Conservation (phyloP, 352 stramenopile genomes). For the Pythium guiyangense region DNA sequence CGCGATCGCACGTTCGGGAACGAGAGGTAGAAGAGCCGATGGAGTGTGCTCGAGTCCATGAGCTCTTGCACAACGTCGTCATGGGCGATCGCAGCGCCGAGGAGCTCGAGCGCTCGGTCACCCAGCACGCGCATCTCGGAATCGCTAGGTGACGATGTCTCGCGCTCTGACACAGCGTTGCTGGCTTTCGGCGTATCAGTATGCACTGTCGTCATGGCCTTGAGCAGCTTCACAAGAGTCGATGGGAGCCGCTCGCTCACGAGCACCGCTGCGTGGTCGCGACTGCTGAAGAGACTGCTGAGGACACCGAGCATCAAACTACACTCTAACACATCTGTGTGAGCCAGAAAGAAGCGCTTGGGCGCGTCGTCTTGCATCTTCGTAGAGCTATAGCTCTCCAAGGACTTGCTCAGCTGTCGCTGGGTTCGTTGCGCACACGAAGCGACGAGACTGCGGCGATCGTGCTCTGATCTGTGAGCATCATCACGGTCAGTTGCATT, state of each 20-base stretch:
- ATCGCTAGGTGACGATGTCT: too few relatives aligned
- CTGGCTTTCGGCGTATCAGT: neutral
- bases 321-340: conserved; percentile 4
- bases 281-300: conserved; percentile 16
- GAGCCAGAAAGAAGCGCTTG: neutral
- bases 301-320: conserved; percentile 26
- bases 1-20: conserved; percentile 16
- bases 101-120: conserved; percentile 20
- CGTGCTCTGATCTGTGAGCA: conserved; percentile 14
- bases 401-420: conserved; percentile 18
- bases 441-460: conserved; percentile 12
- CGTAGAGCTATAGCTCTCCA: conserved; percentile 33
- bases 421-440: conserved; percentile 35
- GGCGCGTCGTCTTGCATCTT: conserved; percentile 17
- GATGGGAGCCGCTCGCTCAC: conserved; percentile 48
- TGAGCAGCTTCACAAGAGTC: conserved; percentile 47
- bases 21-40: conserved; percentile 42
- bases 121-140: conserved; percentile 12
- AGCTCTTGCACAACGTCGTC: conserved; percentile 45
- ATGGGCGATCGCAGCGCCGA: conserved; percentile 26
- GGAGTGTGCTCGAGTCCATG: conserved; percentile 36
- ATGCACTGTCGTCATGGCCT: conserved; percentile 17
- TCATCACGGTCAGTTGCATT: too few relatives aligned
- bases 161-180: neutral
- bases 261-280: conserved; percentile 25